These are phyloP conservation scores for Carex littledalei DNA, from an alignment of 176 grass and related monocot species.

Conservation along the genomic window DNA sequence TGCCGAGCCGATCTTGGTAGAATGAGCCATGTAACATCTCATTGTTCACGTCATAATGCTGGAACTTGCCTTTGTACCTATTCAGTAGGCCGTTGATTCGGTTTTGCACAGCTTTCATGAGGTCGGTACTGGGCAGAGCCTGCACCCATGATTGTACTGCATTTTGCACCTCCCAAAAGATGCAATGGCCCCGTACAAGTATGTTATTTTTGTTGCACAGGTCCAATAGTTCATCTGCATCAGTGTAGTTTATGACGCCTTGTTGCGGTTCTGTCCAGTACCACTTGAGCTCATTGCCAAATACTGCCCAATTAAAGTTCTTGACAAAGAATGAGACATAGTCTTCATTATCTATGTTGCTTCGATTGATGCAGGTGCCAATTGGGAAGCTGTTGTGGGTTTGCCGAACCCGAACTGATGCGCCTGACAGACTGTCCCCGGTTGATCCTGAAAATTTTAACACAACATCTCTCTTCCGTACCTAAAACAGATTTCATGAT, in stretches of 20 bases:
- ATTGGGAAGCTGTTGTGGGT: conserved; percentile 77
- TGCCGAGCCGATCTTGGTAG: conserved; percentile 76
- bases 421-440: not conserved
- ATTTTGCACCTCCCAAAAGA: conserved; percentile 76
- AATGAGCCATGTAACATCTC: conserved; percentile 92
- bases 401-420: conserved; percentile 46
- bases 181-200: conserved; percentile 62
- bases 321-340: conserved; percentile 67
- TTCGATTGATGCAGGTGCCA: conserved; percentile 70
- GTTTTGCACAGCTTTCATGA: conserved; percentile 38
- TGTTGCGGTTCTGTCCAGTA: conserved; percentile 86
- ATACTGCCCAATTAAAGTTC: conserved; percentile 86
- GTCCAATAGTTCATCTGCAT: conserved; percentile 78
- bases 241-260: conserved; percentile 51
- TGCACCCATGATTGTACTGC: conserved; percentile 65
- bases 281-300: conserved; percentile 96
- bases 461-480: conserved; percentile 64
- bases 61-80: conserved; percentile 69
- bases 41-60: conserved; percentile 84
- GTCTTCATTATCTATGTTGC: conserved; percentile 92
- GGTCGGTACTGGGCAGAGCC: conserved; percentile 36
- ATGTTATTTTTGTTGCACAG: conserved; percentile 65
- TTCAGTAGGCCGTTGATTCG: conserved; percentile 46
- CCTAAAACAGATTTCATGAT: conserved; percentile 24
- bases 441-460: conserved; percentile 37